These are phyloP conservation scores for Colletotrichum sp. DNA, from an alignment of 2,329 filamentous ascomycete species.

Conservation along the genomic window DNA sequence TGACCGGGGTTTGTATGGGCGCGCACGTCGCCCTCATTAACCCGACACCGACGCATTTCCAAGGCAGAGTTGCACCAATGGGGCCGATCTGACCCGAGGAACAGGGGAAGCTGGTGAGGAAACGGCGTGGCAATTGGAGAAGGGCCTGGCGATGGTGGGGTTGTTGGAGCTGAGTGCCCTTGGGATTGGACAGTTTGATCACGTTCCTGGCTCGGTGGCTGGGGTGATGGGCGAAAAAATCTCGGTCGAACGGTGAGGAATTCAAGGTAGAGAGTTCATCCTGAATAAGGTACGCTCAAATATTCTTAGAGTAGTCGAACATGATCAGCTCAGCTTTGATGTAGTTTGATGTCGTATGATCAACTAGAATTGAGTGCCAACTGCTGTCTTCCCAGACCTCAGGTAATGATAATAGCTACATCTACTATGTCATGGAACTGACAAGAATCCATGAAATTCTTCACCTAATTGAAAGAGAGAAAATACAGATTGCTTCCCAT, in stretches of 20 bases:
- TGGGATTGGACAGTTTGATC: background rate
- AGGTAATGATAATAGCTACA: accelerated
- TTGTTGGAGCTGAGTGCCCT: background rate
- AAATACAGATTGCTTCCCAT: background rate
- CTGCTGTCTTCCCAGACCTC: background rate
- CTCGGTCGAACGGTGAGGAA: background rate
- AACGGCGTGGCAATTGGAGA: background rate
- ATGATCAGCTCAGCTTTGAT: background rate
- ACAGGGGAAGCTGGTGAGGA: background rate
- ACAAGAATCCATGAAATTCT: accelerated
- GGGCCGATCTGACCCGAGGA: background rate
- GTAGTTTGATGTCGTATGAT: too few species aligned
- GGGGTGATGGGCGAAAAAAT: background rate
- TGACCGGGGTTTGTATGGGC: background rate
- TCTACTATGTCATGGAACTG: background rate
- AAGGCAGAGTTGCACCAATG: conserved; percentile 9
- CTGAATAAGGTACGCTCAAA: background rate
- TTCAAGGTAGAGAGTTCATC: background rate
- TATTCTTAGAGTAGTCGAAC: accelerated
- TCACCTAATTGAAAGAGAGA: background rate
- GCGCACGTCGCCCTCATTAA: background rate
- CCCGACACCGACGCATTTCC: background rate
- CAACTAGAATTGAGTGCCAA: too few species aligned
- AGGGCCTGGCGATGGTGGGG: background rate
- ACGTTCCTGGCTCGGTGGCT: background rate